A percentile compares a stretch with the other conserved stretches of the same genome.
Conservation (phyloP, 768 basidiomycete species). For the Trametes meyenii region DNA sequence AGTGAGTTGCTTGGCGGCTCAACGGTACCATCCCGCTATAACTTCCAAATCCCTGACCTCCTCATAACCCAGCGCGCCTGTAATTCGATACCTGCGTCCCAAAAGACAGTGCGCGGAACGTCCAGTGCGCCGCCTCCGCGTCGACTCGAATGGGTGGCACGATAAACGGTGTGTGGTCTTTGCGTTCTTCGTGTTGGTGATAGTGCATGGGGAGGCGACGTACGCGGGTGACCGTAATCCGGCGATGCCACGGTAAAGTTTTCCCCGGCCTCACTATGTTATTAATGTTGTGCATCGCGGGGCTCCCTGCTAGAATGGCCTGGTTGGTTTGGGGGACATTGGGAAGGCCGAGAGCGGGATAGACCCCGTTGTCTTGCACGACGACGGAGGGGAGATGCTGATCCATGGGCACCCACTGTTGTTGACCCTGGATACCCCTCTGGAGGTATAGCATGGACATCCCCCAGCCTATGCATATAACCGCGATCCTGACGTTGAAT, state of each 20-base stretch:
- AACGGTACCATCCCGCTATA: too few relatives aligned
- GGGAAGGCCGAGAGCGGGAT: background rate
- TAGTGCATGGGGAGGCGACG: background rate
- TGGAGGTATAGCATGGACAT: background rate
- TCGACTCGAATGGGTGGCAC: background rate
- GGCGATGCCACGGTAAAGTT: background rate
- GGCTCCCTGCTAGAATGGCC: background rate
- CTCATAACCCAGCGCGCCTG: too few relatives aligned
- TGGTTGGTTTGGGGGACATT: background rate
- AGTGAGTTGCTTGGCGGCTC: too few relatives aligned
- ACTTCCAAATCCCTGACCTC: too few relatives aligned
- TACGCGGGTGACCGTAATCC: background rate
- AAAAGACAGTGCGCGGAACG: too few relatives aligned
- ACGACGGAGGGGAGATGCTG: background rate
- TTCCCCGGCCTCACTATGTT: background rate
- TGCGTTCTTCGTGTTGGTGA: background rate
- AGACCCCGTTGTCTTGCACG: background rate
- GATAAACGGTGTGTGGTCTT: background rate
- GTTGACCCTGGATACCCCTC: background rate
- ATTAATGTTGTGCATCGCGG: background rate
- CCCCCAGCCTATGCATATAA: background rate
- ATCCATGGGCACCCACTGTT: background rate
- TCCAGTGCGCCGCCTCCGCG: too few relatives aligned
- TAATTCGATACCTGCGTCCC: too few relatives aligned
- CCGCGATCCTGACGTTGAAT: background rate